Percentiles rank a stretch among this genome's conserved stretches.
phyloP scores from a whole-genome alignment of 768 basidiomycete species.

The Rubroboletus pulcherrimus region DNA sequence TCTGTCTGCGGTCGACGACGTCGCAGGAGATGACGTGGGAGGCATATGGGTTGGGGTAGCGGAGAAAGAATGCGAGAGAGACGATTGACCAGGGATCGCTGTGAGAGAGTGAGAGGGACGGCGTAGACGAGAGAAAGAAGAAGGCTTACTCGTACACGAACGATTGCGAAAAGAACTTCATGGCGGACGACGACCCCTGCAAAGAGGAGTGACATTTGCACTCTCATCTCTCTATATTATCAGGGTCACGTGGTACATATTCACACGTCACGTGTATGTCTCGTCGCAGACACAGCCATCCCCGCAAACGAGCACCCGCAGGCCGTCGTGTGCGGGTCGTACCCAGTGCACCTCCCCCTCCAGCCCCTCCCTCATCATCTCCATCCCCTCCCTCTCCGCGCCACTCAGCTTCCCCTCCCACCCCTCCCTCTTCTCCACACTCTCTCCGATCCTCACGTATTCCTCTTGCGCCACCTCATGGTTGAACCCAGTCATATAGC shows the following conservation, averaged over 20 bases:
- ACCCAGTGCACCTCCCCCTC: conserved; percentile 51
- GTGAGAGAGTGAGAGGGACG: not conserved
- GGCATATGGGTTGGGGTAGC: conserved; percentile 95
- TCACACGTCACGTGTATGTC: conserved; percentile 37
- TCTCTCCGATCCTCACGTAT: conserved; percentile 61
- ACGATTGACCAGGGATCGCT: conserved; percentile 95
- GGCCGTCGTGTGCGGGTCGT: conserved; percentile 72
- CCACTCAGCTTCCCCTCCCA: conserved; percentile 25
- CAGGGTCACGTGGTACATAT: conserved; percentile 7
- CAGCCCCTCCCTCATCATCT: conserved; percentile 45
- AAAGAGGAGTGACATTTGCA: not conserved
- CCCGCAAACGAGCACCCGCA: conserved; percentile 48
- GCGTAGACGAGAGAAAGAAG: fast-evolving
- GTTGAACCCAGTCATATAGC: conserved; percentile 71
- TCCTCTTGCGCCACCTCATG: conserved; percentile 80
- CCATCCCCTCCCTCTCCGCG: conserved; percentile 41
- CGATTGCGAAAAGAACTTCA: conserved; percentile 55
- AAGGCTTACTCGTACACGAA: conserved; percentile 52
- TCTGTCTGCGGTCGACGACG: conserved; percentile 80
- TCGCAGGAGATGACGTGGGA: conserved; percentile 94
- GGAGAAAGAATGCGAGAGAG: conserved; percentile 88
- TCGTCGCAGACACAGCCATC: conserved; percentile 48
- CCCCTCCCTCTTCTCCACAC: conserved; percentile 35
- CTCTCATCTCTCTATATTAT: not conserved
- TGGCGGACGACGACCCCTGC: conserved; percentile 42